Evolutionary conservation across 257 asterid species (phyloP).

Genomic region (Handroanthus guayacan): DNA sequence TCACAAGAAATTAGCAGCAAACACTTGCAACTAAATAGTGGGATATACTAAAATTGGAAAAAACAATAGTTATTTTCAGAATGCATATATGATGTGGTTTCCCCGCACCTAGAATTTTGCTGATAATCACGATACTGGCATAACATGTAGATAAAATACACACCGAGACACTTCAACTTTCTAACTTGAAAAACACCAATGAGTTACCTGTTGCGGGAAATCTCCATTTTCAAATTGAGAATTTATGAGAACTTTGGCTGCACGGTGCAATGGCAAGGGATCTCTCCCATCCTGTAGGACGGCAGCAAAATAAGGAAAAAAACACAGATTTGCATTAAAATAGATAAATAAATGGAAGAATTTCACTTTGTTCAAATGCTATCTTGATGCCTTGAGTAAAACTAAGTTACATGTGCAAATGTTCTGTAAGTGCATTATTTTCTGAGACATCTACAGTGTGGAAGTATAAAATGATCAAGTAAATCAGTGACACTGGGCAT

Average conservation of each 20-base stretch:
- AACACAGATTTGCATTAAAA: background rate
- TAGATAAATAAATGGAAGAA: background rate
- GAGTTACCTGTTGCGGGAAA: slow-evolving; percentile 87
- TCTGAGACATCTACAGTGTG: slow-evolving; percentile 13
- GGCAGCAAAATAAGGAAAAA: slow-evolving; percentile 25
- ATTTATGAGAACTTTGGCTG: slow-evolving; percentile 82
- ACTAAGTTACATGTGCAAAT: background rate
- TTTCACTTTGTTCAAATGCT: background rate
- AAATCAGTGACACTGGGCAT: slow-evolving; percentile 16
- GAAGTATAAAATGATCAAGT: slow-evolving; percentile 30
- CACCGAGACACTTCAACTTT: background rate
- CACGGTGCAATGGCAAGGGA: slow-evolving; percentile 81
- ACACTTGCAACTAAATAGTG: background rate
- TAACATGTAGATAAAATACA: background rate
- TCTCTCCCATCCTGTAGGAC: slow-evolving; percentile 82
- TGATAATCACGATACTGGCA: background rate
- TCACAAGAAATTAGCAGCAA: slow-evolving; percentile 8
- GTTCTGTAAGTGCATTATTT: slow-evolving; percentile 12
- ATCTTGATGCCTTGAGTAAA: background rate
- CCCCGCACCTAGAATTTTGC: background rate
- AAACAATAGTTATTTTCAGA: background rate
- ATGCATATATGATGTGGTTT: slow-evolving; percentile 11
- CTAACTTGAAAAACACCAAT: slow-evolving; percentile 3
- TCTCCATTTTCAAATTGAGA: slow-evolving; percentile 94
- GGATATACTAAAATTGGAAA: background rate